Evolutionary conservation across 2,329 filamentous ascomycete genomes (phyloP).

Genomic region (Leptographium procerum): DNA sequence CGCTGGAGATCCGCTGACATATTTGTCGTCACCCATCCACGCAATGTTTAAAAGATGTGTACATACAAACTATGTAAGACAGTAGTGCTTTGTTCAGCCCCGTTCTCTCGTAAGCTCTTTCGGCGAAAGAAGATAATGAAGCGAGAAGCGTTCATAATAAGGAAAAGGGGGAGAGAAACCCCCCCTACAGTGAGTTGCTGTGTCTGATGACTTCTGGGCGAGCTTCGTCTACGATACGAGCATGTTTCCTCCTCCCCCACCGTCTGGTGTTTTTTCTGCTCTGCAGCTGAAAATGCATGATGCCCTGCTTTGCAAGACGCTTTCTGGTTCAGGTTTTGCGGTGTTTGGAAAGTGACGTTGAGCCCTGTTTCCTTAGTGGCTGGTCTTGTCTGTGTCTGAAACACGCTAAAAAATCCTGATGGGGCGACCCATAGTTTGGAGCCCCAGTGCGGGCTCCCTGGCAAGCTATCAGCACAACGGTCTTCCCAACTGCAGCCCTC

Average conservation of each 20-base stretch:
- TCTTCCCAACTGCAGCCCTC: too few relatives aligned
- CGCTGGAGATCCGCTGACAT: too few relatives aligned
- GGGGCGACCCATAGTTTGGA: neutral
- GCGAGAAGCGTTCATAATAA: too few relatives aligned
- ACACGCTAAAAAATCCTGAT: conserved; percentile 1
- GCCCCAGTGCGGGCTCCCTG: neutral
- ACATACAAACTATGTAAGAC: too few relatives aligned
- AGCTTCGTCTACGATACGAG: neutral
- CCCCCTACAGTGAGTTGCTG: too few relatives aligned
- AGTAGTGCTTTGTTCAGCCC: too few relatives aligned
- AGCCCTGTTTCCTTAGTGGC: neutral
- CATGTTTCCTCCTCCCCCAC: neutral
- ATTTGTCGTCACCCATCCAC: too few relatives aligned
- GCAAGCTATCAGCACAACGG: neutral
- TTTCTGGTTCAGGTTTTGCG: neutral
- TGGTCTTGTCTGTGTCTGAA: neutral
- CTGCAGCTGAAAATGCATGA: neutral
- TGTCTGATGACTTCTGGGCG: too few relatives aligned
- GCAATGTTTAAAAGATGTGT: too few relatives aligned
- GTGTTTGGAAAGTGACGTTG: neutral
- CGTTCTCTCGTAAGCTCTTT: too few relatives aligned
- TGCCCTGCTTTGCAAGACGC: neutral
- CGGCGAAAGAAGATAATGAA: too few relatives aligned
- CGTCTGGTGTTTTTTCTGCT: neutral
- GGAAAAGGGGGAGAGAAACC: too few relatives aligned